Conservation (phyloP, 192 early-diverging fungal genomes). For the Endogone sp. region DNA sequence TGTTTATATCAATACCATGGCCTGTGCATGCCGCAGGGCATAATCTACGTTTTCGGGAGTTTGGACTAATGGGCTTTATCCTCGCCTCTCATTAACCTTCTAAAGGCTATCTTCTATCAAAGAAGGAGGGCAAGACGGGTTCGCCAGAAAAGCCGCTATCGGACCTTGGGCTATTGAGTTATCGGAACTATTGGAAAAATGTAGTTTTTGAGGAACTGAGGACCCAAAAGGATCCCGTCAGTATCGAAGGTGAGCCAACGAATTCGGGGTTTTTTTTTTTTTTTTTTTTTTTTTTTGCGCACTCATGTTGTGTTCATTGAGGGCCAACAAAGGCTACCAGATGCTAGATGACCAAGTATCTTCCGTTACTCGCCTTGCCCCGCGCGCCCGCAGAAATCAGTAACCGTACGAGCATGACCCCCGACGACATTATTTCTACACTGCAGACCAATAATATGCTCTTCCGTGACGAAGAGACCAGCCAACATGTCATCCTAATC, state of each 20-base stretch:
- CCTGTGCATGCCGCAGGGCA: background rate
- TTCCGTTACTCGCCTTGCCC: conserved; percentile 8
- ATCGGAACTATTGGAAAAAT: conserved; percentile 83
- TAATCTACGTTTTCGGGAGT: conserved; percentile 4
- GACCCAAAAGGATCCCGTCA: conserved; percentile 42
- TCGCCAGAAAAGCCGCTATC: conserved; percentile 91
- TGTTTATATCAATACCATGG: conserved; percentile 19
- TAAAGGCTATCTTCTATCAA: conserved; percentile 74
- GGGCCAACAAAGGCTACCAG: background rate
- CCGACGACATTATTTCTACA: conserved; percentile 79
- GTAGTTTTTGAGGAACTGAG: conserved; percentile 68
- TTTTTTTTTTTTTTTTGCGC: background rate
- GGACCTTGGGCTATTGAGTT: conserved; percentile 83
- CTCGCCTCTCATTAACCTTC: background rate
- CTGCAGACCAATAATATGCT: conserved; percentile 58
- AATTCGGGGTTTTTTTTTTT: background rate
- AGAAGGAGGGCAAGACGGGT: conserved; percentile 71
- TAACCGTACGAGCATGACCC: conserved; percentile 65
- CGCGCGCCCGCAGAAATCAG: conserved; percentile 47
- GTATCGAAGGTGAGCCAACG: conserved; percentile 34
- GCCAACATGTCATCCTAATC: conserved; percentile 44
- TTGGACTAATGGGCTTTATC: background rate
- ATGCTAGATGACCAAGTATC: no score
- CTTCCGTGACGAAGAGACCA: conserved; percentile 2
- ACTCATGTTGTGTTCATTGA: no score